These are phyloP conservation scores for Mycena metata DNA, from an alignment of 768 basidiomycete genomes.

Conservation along the genomic window DNA sequence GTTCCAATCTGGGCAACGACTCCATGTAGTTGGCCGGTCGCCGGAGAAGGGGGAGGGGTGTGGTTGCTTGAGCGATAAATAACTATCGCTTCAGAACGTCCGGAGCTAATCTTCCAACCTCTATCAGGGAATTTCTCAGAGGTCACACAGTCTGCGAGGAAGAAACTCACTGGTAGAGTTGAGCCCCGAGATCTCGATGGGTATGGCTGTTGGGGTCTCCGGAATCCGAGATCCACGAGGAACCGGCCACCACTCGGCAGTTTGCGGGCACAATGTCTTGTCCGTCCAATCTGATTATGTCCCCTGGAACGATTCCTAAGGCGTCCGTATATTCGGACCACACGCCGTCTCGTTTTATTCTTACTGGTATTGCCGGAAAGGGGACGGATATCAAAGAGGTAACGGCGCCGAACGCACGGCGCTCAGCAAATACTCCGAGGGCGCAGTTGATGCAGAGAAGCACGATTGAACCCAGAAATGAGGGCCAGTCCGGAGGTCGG, in stretches of 20 bases:
- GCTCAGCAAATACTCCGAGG: slow-evolving; percentile 98
- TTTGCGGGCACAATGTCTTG: slow-evolving; percentile 98
- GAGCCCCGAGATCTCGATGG: slow-evolving; percentile 87
- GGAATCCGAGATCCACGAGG: slow-evolving; percentile 95
- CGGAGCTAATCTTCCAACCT: slow-evolving; percentile 97
- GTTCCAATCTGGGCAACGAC: slow-evolving; percentile 96
- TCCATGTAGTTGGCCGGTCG: slow-evolving; percentile 56
- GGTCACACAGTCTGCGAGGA: neutral
- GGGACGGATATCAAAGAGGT: slow-evolving; percentile 44
- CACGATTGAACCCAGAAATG: slow-evolving; percentile 94
- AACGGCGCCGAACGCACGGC: slow-evolving; percentile 96
- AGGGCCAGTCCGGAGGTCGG: slow-evolving; percentile 93
- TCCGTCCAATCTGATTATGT: slow-evolving; percentile 96
- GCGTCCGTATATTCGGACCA: slow-evolving; percentile 93
- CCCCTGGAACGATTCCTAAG: slow-evolving; percentile 90
- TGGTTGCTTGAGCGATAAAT: slow-evolving; percentile 86
- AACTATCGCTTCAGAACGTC: slow-evolving; percentile 97
- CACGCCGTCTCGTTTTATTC: slow-evolving; percentile 84
- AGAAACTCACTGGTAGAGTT: slow-evolving; percentile 91
- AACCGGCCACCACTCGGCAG: slow-evolving; percentile 87
- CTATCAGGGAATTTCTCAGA: slow-evolving; percentile 49
- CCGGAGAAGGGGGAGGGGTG: slow-evolving; percentile 82
- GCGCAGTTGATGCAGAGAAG: slow-evolving; percentile 92
- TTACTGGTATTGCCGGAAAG: slow-evolving; percentile 40
- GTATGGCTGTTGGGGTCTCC: slow-evolving; percentile 69